Percentiles rank a stretch among this genome's conserved stretches.
phyloP scores from a whole-genome alignment of 169 alveolate genomes.

The Babesia bovis region DNA sequence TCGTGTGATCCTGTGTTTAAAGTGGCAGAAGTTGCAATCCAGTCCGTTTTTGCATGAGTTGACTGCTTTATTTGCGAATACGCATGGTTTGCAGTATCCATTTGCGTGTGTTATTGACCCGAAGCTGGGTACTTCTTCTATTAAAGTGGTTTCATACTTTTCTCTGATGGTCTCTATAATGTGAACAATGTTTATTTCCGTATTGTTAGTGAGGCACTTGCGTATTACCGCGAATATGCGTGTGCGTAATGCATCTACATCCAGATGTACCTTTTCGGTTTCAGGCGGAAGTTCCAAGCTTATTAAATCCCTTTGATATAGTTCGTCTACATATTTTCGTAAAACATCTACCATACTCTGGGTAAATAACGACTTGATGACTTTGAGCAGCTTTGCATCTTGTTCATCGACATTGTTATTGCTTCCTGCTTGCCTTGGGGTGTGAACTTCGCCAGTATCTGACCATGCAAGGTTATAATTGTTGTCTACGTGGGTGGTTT shows the following conservation, averaged over 20 bases:
- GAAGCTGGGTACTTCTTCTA: constrained; percentile 42
- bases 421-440: constrained; percentile 10
- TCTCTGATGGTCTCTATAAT: constrained; percentile 48
- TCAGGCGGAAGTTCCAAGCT: not conserved
- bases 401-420: not conserved
- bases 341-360: constrained; percentile 36
- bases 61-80: constrained; percentile 73
- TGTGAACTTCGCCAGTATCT: not conserved
- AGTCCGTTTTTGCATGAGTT: constrained; percentile 74
- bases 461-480: constrained; percentile 4
- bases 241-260: constrained; percentile 26
- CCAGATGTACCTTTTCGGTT: constrained; percentile 14
- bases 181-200: constrained; percentile 58
- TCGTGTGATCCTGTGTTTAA: constrained; percentile 66
- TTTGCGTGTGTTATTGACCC: constrained; percentile 73
- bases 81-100: constrained; percentile 81
- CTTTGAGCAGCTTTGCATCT: constrained; percentile 42
- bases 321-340: constrained; percentile 41
- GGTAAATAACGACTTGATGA: constrained; percentile 35
- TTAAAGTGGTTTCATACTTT: constrained; percentile 24
- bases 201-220: constrained; percentile 30
- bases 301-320: constrained; percentile 25
- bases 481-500: constrained; percentile 19
- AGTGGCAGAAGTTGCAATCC: constrained; percentile 74
- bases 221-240: constrained; percentile 39